Evolutionary conservation across 108 stramenopile species (phyloP).

Genomic region (Discostella stelligeroides): DNA sequence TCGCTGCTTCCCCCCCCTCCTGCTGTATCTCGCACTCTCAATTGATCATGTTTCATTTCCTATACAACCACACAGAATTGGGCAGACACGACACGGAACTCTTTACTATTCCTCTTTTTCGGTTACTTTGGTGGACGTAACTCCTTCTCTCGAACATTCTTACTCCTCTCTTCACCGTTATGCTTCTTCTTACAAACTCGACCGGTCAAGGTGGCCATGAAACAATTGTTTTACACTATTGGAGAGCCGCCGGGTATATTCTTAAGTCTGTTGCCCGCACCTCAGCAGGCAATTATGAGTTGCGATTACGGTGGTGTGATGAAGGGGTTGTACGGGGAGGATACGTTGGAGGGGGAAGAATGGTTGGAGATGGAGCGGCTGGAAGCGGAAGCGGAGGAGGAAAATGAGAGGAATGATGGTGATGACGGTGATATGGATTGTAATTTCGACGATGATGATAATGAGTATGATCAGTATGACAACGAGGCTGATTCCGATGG

Average conservation of each 20-base stretch:
- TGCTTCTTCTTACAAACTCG: conserved; percentile 82
- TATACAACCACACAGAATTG: no score
- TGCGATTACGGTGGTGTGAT: conserved; percentile 45
- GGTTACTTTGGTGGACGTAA: conserved; percentile 85
- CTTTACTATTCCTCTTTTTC: conserved; percentile 80
- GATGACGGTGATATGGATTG: conserved; percentile 6
- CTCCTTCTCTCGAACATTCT: conserved; percentile 55
- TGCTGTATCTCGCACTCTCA: no score
- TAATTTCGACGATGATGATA: no score
- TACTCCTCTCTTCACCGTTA: conserved; percentile 71
- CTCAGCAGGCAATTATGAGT: conserved; percentile 86
- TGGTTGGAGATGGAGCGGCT: conserved; percentile 38
- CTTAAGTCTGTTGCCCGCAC: conserved; percentile 78
- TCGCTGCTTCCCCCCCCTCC: no score
- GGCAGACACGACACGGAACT: conserved; percentile 78
- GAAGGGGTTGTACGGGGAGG: conserved; percentile 54
- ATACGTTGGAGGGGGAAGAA: conserved; percentile 26
- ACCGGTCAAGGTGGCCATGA: conserved; percentile 76
- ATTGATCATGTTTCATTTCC: no score
- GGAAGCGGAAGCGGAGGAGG: conserved; percentile 2
- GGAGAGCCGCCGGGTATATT: conserved; percentile 75
- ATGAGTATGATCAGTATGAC: conserved; percentile 19
- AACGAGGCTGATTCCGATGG: conserved; percentile 1
- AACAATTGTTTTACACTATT: conserved; percentile 77
- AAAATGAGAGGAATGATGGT: conserved; percentile 1